A percentile compares a stretch with the other conserved stretches of the same genome.
These are phyloP conservation scores for Rhypophila decipiens DNA, from an alignment of 495 filamentous ascomycete genomes.

Conservation along the genomic window DNA sequence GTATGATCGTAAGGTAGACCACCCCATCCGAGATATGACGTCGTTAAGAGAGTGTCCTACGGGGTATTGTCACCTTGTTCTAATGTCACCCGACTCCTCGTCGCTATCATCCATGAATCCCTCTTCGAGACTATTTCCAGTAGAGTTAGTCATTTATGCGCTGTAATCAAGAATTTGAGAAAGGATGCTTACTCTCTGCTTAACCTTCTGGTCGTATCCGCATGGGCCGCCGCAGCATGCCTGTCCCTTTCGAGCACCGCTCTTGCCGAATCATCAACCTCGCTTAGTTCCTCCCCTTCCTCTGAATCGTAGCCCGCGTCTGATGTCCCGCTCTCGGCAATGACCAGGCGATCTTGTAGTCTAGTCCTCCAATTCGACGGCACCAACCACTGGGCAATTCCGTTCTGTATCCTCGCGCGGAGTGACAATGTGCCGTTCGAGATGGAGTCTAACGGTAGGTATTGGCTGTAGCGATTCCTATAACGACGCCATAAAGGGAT, in stretches of 20 bases:
- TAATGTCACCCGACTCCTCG: constrained; percentile 8
- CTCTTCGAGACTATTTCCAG: constrained; percentile 30
- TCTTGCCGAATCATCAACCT: constrained; percentile 62
- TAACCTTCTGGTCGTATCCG: constrained; percentile 51
- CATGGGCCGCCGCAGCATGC: constrained; percentile 39
- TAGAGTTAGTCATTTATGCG: too few species aligned
- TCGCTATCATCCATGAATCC: constrained; percentile 34
- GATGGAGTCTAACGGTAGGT: constrained; percentile 60
- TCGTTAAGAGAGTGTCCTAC: not conserved
- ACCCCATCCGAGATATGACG: too few species aligned
- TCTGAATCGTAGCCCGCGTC: constrained; percentile 44
- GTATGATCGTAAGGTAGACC: too few species aligned
- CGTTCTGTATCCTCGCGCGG: constrained; percentile 53
- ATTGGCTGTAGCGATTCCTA: constrained; percentile 65
- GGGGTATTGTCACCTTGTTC: not conserved
- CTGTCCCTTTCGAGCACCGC: constrained; percentile 50
- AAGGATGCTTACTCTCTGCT: constrained; percentile 65
- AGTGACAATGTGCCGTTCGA: constrained; percentile 55
- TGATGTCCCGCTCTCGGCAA: constrained; percentile 35
- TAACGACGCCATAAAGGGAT: constrained; percentile 72
- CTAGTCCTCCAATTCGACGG: constrained; percentile 50
- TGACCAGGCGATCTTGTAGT: constrained; percentile 23
- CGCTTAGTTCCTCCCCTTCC: constrained; percentile 56
- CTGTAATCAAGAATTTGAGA: too few species aligned
- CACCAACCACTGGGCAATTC: constrained; percentile 47